phyloP scores from a whole-genome alignment of 352 stramenopile genomes.

The Thraustotheca clavata region DNA sequence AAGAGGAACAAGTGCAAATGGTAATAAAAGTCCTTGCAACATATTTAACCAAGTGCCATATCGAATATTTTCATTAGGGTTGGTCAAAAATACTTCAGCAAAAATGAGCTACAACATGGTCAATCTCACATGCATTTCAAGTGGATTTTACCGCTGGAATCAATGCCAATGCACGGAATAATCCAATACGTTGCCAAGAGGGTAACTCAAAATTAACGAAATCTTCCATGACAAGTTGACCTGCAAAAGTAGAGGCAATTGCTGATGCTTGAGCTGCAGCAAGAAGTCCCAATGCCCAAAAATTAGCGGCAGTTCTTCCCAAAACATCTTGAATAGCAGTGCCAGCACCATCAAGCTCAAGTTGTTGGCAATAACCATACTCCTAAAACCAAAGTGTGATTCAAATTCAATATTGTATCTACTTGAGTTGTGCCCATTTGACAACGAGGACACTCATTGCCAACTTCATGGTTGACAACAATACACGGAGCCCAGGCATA shows the following conservation, averaged over 20 bases:
- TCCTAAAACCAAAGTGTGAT: slow-evolving; percentile 23
- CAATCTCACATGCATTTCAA: background rate
- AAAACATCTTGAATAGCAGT: slow-evolving; percentile 54
- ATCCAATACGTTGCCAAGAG: slow-evolving; percentile 70
- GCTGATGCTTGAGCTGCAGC: slow-evolving; percentile 85
- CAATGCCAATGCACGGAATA: slow-evolving; percentile 83
- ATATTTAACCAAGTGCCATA: slow-evolving; percentile 83
- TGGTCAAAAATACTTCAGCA: slow-evolving; percentile 48
- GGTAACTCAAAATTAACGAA: slow-evolving; percentile 83
- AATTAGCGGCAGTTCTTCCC: slow-evolving; percentile 44
- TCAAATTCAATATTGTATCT: background rate
- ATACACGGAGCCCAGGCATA: slow-evolving; percentile 38
- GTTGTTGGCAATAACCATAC: slow-evolving; percentile 64
- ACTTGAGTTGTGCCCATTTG: background rate
- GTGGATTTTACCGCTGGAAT: slow-evolving; percentile 39
- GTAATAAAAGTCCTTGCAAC: slow-evolving; percentile 79
- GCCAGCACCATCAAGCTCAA: slow-evolving; percentile 61
- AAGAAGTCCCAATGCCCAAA: slow-evolving; percentile 88
- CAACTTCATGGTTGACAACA: slow-evolving; percentile 30
- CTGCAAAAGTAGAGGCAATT: slow-evolving; percentile 91
- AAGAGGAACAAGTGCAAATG: slow-evolving; percentile 77
- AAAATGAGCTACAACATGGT: slow-evolving; percentile 31
- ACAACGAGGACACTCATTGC: slow-evolving; percentile 1
- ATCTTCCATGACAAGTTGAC: slow-evolving; percentile 92
- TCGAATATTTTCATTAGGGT: slow-evolving; percentile 43